phyloP scores from a whole-genome alignment of 2,329 filamentous ascomycete genomes.

The Colletotrichum orbiculare region DNA sequence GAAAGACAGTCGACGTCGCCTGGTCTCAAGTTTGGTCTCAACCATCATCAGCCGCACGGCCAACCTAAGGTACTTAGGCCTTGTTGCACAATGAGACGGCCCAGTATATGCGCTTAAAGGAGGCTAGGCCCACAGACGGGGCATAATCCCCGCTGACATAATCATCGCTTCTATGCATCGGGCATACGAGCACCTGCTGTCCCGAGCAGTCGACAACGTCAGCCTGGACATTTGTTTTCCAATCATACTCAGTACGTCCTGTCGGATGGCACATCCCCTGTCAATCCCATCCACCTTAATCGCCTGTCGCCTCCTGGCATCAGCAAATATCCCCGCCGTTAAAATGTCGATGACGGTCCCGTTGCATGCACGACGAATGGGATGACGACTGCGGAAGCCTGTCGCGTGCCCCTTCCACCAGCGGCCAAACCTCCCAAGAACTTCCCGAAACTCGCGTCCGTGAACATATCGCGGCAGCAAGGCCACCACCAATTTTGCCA shows the following conservation, averaged over 20 bases:
- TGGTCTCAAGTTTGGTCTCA: slow-evolving; percentile 14
- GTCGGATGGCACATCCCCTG: background rate
- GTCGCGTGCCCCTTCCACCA: slow-evolving; percentile 20
- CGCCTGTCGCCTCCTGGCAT: background rate
- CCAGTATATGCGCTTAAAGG: background rate
- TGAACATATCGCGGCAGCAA: no score
- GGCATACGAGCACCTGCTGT: slow-evolving; percentile 13
- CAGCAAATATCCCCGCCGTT: background rate
- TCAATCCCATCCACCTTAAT: background rate
- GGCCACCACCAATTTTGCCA: background rate
- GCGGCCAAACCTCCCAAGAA: no score
- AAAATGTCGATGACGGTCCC: slow-evolving; percentile 23
- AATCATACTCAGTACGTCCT: background rate
- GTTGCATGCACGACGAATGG: slow-evolving; percentile 14
- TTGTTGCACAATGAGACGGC: background rate
- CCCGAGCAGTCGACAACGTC: background rate
- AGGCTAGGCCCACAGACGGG: background rate
- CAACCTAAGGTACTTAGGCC: background rate
- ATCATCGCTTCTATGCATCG: background rate
- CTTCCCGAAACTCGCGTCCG: no score
- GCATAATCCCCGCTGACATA: background rate
- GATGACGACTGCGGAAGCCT: background rate
- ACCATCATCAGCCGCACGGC: slow-evolving; percentile 9
- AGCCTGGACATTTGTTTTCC: slow-evolving; percentile 3
- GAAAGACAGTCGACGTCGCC: background rate